Base-by-base conservation (phyloP, 2,329 filamentous ascomycete species). In the Phialophora macrospora region DNA sequence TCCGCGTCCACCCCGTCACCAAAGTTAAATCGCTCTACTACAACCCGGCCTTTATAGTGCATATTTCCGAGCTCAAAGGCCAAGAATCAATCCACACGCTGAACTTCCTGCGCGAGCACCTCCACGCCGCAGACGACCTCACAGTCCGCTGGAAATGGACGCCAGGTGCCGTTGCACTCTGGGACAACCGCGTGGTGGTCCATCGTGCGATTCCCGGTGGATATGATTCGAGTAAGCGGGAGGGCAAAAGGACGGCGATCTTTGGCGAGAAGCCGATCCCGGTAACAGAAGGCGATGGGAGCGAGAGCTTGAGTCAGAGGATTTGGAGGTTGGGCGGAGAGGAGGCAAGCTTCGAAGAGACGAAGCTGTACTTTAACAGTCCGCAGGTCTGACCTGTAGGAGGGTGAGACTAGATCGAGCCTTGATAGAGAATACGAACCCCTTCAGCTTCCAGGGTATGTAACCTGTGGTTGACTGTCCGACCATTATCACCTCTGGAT, bases 1-100 rank as follows among this genome's bases (percentile, higher is more conserved):
- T 73, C 28, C 72, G 70, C 20, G 73, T 69, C 6, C 72, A 73
- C 60, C 72, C 72, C 1, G 71, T 73, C 11, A 73, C 72, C 20
- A 60, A 57, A 14, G 46, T 72, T 12, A 73, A 73, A 62, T 60
- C 68, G 8, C 62, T 73, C 38, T 67, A 64, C 62, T 72, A 72
- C 56, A 73, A 73, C 56, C 70, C 71, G 1, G 20, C 61, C 5
- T 71, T 68, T 55, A 63, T 72, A 7, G 62, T 69, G 32, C 68
- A 71, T 52, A 67, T 73, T 14, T 5, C 55, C 14, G 72, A 68
- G 41, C 65, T 73, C 49, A 73, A 73, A 48, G 69, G 66, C 24
- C 65, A 67, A 46, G 71, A 73, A 63, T 56, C 60, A 30, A 58
- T 60, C 20, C 70, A 73, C 48, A 60, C 65, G 9, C 62, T 72